phyloP scores from a whole-genome alignment of 768 basidiomycete species.

The Butyriboletus loyo region DNA sequence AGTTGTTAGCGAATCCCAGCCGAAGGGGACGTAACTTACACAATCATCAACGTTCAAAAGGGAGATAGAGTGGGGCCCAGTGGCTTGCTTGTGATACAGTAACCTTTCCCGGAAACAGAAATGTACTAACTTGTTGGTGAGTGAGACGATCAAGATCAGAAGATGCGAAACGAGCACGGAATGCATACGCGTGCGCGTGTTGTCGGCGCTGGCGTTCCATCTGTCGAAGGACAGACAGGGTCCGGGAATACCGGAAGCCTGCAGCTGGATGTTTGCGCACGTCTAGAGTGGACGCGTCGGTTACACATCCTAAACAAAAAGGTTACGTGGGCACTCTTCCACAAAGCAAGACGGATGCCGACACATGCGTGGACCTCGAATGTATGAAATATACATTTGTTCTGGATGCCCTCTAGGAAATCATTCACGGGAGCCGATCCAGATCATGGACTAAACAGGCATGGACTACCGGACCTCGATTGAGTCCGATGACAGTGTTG shows the following conservation, averaged over 20 bases:
- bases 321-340: background rate
- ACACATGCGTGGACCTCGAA: background rate
- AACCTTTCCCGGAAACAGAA: background rate
- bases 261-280: too few species aligned
- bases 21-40: background rate
- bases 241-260: background rate
- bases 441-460: background rate
- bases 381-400: background rate
- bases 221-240: background rate
- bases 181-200: background rate
- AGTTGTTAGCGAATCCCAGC: constrained; percentile 1
- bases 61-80: constrained; percentile 5
- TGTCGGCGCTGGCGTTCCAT: background rate
- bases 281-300: background rate
- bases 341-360: background rate
- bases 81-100: background rate
- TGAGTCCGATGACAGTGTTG: constrained; percentile 4
- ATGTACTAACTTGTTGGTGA: background rate
- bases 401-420: background rate
- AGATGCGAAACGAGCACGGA: background rate
- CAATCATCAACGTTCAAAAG: background rate
- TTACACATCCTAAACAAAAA: background rate
- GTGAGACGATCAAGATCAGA: constrained; percentile 4
- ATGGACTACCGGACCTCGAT: constrained; percentile 4
- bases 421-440: background rate